These are phyloP conservation scores for Senna siamea DNA, from an alignment of 306 rosid genomes.

Conservation along the genomic window DNA sequence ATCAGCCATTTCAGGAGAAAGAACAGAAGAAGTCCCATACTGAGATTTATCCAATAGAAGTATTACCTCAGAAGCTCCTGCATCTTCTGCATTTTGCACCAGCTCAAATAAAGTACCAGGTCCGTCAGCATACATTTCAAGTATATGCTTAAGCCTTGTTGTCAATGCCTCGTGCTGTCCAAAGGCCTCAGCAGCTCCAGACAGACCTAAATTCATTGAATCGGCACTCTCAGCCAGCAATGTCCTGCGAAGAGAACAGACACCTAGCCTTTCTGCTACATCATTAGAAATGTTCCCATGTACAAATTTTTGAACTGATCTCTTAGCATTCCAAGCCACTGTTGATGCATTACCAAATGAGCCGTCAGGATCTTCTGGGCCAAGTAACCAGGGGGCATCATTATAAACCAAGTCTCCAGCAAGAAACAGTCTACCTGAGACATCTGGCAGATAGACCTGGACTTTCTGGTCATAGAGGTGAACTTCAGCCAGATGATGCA, in stretches of 20 bases:
- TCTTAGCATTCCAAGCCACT: slow-evolving; percentile 61
- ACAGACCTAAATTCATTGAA: slow-evolving; percentile 91
- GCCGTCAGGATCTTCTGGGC: slow-evolving; percentile 66
- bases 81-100: slow-evolving; percentile 99
- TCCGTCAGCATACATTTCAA: slow-evolving; percentile 99
- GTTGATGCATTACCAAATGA: slow-evolving; percentile 63
- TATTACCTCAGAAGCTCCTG: slow-evolving; percentile 91
- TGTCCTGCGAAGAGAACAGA: slow-evolving; percentile 88
- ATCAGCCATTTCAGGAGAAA: slow-evolving; percentile 99
- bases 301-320: slow-evolving; percentile 80
- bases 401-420: slow-evolving; percentile 85
- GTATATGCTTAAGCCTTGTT: slow-evolving; percentile 96
- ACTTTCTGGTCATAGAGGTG: slow-evolving; percentile 64
- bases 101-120: slow-evolving; percentile 94
- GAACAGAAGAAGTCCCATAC: slow-evolving; percentile 91
- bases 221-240: slow-evolving; percentile 96
- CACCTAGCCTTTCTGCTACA: slow-evolving; percentile 96
- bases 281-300: slow-evolving; percentile 96
- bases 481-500: slow-evolving; percentile 91
- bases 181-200: slow-evolving; percentile 98
- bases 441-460: slow-evolving; percentile 81
- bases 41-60: slow-evolving; percentile 94
- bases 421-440: slow-evolving; percentile 72
- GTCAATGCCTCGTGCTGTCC: slow-evolving; percentile 99
- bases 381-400: slow-evolving; percentile 98